phyloP scores from a whole-genome alignment of 1,284 basidiomycete genomes.

The Erythrobasidium hasegawianum region DNA sequence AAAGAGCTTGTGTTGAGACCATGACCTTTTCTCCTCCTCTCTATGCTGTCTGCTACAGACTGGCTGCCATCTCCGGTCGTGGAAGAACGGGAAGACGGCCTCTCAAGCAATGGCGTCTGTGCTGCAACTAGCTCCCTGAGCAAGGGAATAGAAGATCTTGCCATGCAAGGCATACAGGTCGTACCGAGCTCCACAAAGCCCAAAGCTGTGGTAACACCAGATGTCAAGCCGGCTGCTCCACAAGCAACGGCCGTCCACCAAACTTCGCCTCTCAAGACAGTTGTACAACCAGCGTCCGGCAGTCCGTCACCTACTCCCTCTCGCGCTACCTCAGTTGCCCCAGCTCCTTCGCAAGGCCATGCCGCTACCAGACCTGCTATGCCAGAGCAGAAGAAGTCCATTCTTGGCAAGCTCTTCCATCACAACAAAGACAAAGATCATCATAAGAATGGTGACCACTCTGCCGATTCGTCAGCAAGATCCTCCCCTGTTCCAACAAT shows the following conservation, averaged over 20 bases:
- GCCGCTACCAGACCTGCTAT: not conserved
- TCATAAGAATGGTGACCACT: not conserved
- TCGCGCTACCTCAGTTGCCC: constrained; percentile 4
- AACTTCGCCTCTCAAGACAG: too few species aligned
- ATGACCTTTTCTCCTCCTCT: too few species aligned
- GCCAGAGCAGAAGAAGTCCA: constrained; percentile 32
- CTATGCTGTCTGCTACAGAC: not conserved
- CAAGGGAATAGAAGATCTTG: not conserved
- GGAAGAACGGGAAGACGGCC: not conserved
- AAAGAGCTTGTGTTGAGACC: too few species aligned
- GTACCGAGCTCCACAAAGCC: not conserved
- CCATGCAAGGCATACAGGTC: constrained; percentile 1
- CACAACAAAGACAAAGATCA: constrained; percentile 16
- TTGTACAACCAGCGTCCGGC: not conserved
- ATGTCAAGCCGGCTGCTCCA: not conserved
- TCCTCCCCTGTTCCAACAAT: not conserved
- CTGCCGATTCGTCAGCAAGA: not conserved
- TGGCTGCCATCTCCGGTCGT: constrained; percentile 25
- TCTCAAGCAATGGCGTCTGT: not conserved
- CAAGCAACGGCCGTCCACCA: not conserved
- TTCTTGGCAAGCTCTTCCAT: constrained; percentile 33
- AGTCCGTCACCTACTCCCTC: constrained; percentile 1
- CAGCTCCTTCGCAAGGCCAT: constrained; percentile 1
- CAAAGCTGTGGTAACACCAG: not conserved
- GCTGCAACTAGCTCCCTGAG: not conserved